Evolutionary conservation across 768 basidiomycete genomes (phyloP), one percentile per base, ranked within the genome.

Genomic region (Suillus placidus): DNA sequence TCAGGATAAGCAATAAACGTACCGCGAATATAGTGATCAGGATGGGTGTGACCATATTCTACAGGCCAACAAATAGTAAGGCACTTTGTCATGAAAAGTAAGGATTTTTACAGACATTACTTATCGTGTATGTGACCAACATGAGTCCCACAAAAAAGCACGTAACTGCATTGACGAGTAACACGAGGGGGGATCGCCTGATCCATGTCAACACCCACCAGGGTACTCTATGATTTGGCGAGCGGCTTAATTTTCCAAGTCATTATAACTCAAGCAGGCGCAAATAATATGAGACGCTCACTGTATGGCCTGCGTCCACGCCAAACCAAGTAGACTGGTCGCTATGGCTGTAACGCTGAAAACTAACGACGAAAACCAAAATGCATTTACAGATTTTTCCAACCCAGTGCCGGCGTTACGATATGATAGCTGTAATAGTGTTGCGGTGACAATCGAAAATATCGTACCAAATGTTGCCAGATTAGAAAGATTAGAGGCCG

Each of bases 201-300:
- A 93, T 93, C 91, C 90, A 93, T 69, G 93, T 93, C 52, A 84
- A 73, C n/a, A 86, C 81, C 84, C 84, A 85, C 84, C 84, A 85
- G 12, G 84, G 84, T 52, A 85, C 84, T 66, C 84, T 81, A 68
- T 85, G 81, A 64, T 83, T 82, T 65, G 84, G 84, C 4, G 85
- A 86, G 54, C 84, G 85, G 65, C 83, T 84, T 62, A 4, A 67
- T 69, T 68, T 67, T 66, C 40, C 26, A 14, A 57, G 69, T 71
- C 63, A 73, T 71, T 69, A 54, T 68, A 67, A 43, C 8, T 18
- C 66, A 56, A 60, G 60, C 35, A 62, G 52, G 60, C 35, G 51
- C 20, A 63, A 10, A 61, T 13, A 20, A 60, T 42, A 8, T n/a
- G 26, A 60, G 61, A 13, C 26, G 75, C 80, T 40, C 72, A 81